Percentiles rank a stretch among this genome's conserved stretches.
These are phyloP conservation scores for Dipteronia sinensis DNA, from an alignment of 345 rosid species.

Conservation along the genomic window DNA sequence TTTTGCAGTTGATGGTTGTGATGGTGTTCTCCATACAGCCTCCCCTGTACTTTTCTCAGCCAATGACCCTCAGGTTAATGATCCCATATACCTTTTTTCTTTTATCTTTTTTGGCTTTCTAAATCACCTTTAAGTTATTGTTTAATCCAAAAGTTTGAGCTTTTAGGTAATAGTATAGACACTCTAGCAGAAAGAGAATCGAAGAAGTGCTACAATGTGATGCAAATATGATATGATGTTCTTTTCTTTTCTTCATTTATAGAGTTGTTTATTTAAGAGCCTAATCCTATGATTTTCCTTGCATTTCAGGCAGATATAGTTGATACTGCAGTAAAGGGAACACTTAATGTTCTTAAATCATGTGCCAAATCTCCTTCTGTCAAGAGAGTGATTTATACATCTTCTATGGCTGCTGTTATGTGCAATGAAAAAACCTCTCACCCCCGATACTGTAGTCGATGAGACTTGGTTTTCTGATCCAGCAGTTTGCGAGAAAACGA, in stretches of 20 bases:
- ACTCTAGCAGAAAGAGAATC: too few species aligned
- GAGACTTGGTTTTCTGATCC: slow-evolving; percentile 57
- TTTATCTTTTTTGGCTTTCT: too few species aligned
- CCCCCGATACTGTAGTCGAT: slow-evolving; percentile 38
- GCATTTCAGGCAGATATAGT: neutral
- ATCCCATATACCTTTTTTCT: too few species aligned
- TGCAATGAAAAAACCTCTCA: slow-evolving; percentile 33
- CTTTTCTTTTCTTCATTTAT: neutral
- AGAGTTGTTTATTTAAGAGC: neutral
- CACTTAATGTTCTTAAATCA: slow-evolving; percentile 16
- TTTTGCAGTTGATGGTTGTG: slow-evolving; percentile 32
- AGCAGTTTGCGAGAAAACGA: slow-evolving; percentile 23
- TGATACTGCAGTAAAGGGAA: neutral
- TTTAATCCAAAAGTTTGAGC: too few species aligned
- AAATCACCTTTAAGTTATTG: too few species aligned
- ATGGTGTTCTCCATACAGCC: slow-evolving; percentile 39
- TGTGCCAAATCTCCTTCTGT: slow-evolving; percentile 30
- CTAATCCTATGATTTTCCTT: neutral
- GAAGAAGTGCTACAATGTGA: too few species aligned
- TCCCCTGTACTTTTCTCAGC: slow-evolving; percentile 30
- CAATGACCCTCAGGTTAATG: slow-evolving; percentile 26
- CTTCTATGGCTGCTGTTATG: slow-evolving; percentile 46
- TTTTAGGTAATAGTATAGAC: too few species aligned
- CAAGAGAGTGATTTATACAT: slow-evolving; percentile 54
- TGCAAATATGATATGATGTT: too few species aligned